Conservation (phyloP, 2,329 filamentous ascomycete genomes). For the Beauveria sp. region DNA sequence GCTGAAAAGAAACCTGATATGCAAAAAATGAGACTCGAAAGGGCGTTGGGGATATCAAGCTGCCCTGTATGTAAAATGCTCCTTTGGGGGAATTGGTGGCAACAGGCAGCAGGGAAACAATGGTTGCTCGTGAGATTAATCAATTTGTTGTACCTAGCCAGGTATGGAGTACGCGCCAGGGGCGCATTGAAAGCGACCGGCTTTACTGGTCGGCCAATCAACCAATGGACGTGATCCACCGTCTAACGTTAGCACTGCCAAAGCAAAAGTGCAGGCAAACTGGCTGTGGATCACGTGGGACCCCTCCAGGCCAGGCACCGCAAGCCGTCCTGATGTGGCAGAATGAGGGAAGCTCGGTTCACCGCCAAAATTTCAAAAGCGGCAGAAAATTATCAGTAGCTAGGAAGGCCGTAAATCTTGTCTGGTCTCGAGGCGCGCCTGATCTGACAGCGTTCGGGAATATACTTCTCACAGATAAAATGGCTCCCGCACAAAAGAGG, state of each 20-base stretch:
- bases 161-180: slow-evolving; percentile 5
- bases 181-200: not conserved
- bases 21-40: slow-evolving; percentile 9
- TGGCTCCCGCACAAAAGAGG: slow-evolving; percentile 43
- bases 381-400: slow-evolving; percentile 23
- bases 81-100: not conserved
- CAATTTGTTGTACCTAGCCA: not conserved
- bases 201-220: slow-evolving; percentile 20
- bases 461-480: slow-evolving; percentile 20
- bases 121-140: slow-evolving; percentile 11
- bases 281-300: slow-evolving; percentile 6
- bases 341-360: slow-evolving; percentile 12
- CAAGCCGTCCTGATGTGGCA: not conserved
- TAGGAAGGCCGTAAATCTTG: not conserved
- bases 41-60: not conserved
- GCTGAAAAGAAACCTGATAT: slow-evolving; percentile 13
- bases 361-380: slow-evolving; percentile 25
- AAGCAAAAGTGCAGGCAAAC: not conserved
- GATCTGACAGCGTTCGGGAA: slow-evolving; percentile 11
- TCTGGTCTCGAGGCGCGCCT: not conserved
- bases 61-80: not conserved
- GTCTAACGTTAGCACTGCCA: not conserved
- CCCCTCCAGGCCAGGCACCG: not conserved
- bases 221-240: slow-evolving; percentile 17
- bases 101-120: slow-evolving; percentile 1